Percentiles rank a stretch among this genome's conserved stretches.
Evolutionary conservation across 306 rosid species (phyloP).

Genomic region (Geum urbanum): DNA sequence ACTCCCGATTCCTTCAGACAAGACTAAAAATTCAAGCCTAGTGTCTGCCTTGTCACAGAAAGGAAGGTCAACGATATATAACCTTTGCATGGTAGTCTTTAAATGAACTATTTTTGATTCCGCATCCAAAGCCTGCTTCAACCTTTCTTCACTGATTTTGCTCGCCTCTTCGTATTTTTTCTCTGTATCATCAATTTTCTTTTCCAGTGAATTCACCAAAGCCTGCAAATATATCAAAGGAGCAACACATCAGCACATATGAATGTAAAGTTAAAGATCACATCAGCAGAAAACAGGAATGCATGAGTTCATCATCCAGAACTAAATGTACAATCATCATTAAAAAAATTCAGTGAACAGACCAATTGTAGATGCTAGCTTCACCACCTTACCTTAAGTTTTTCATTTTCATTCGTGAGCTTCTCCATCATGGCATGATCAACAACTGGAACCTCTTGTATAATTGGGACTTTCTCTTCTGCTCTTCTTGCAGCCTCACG

Average conservation of each 20-base stretch:
- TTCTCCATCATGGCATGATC: slow-evolving; percentile 72
- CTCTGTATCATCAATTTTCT: slow-evolving; percentile 90
- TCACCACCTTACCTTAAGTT: slow-evolving; percentile 74
- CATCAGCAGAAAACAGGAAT: not conserved
- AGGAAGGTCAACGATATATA: slow-evolving; percentile 30
- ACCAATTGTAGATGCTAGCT: slow-evolving; percentile 13
- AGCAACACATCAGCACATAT: slow-evolving; percentile 31
- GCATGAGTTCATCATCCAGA: not conserved
- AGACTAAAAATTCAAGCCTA: not conserved
- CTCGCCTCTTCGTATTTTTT: slow-evolving; percentile 80
- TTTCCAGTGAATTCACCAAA: slow-evolving; percentile 81
- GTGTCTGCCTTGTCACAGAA: slow-evolving; percentile 15
- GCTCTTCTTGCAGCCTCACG: slow-evolving; percentile 60
- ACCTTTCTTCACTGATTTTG: slow-evolving; percentile 86
- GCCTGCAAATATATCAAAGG: slow-evolving; percentile 49
- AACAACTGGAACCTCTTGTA: slow-evolving; percentile 94
- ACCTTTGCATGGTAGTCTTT: slow-evolving; percentile 97
- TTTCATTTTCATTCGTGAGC: slow-evolving; percentile 82
- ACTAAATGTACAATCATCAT: slow-evolving; percentile 2
- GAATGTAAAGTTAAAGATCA: slow-evolving; percentile 1
- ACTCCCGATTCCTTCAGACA: not conserved
- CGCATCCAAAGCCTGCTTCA: slow-evolving; percentile 93
- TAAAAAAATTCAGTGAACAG: no score
- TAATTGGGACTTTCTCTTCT: slow-evolving; percentile 57
- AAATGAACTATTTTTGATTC: slow-evolving; percentile 85